phyloP scores from a whole-genome alignment of 2,329 filamentous ascomycete genomes.

The Aspergillus sclerotialis region DNA sequence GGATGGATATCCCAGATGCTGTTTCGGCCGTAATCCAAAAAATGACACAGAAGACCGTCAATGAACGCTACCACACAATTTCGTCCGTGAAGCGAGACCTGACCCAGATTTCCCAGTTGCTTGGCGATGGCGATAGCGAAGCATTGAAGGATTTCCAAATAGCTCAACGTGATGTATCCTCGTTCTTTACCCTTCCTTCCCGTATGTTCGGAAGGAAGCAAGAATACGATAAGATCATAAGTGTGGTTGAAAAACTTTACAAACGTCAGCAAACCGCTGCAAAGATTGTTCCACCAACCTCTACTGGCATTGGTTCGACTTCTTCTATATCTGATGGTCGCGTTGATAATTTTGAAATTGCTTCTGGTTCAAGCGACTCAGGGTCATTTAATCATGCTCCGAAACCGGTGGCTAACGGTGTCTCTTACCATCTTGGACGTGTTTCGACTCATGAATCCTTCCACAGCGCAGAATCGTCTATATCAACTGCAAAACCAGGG shows the following conservation, averaged over 20 bases:
- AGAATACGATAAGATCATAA: conserved; percentile 64
- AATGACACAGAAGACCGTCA: conserved; percentile 82
- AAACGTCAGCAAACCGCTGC: conserved; percentile 49
- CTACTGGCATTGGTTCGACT: conserved; percentile 44
- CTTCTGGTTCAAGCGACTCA: conserved; percentile 51
- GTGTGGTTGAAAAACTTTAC: conserved; percentile 69
- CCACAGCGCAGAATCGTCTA: conserved; percentile 26
- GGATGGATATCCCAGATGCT: conserved; percentile 77
- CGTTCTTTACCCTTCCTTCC: conserved; percentile 80
- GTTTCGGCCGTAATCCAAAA: conserved; percentile 79
- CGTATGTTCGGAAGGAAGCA: conserved; percentile 71
- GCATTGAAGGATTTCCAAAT: conserved; percentile 68
- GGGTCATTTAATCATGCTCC: conserved; percentile 37
- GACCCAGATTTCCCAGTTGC: conserved; percentile 62
- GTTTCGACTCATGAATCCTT: conserved; percentile 28
- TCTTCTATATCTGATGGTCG: conserved; percentile 48
- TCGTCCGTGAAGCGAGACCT: conserved; percentile 81
- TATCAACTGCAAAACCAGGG: conserved; percentile 24
- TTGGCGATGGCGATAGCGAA: conserved; percentile 66
- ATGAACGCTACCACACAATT: conserved; percentile 82
- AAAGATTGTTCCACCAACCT: conserved; percentile 23
- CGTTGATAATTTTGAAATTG: conserved; percentile 40
- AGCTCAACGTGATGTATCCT: conserved; percentile 79
- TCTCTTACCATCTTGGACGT: conserved; percentile 20
- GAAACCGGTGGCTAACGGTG: conserved; percentile 31